Base-by-base conservation (phyloP, 2,329 filamentous ascomycete genomes). In the Pseudocercospora cruenta region DNA sequence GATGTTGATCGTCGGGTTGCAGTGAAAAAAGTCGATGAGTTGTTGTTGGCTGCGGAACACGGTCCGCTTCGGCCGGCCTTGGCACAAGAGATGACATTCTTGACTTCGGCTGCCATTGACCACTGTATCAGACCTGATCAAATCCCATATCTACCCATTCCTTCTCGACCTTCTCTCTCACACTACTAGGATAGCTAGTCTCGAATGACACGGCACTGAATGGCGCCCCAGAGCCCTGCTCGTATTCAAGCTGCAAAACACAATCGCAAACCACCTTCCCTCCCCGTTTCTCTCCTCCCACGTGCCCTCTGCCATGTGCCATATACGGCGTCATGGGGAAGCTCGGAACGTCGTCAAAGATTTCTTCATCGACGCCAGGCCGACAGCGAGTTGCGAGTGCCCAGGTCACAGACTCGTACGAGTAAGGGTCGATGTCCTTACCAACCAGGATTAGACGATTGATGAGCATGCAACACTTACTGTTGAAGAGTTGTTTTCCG, bases 221-320 rank as follows among this genome's bases (percentile, higher is more conserved):
- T 28, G n/a, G 21, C 39, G 21, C 36, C 10, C 33, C 33, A 36
- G 33, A 36, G 33, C 47, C 39, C 21, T 14, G 16, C 22, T 60
- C 58, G 31, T 60, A 60, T 43, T 60, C 33, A 28, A 26, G 19
- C 19, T 33, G 58, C 12, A 60, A 49, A 9, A 60, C 33, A 26
- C 58, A 60, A 43, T 60, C 58, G 9, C 28, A 60, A 22, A 60
- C 24, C 21, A 49, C 58, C 26, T 60, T 60, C 19, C 58, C 58
- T 19, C 58, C 58, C 21, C 33, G 33, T 36, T 36, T 36, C 33
- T 12, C 33, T 36, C 33, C 39, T 60, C 22, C 33, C 58, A n/a
- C 31, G 39, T 14, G 21, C 9, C 58, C 43, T 60, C 36, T 26
- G 58, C 36, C 26, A 43, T 60, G 33, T 16, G 33, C 12, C 33